Evolutionary conservation across 306 rosid species (phyloP), one percentile per base, ranked within the genome.

Genomic region (Vigna nakashimae): DNA sequence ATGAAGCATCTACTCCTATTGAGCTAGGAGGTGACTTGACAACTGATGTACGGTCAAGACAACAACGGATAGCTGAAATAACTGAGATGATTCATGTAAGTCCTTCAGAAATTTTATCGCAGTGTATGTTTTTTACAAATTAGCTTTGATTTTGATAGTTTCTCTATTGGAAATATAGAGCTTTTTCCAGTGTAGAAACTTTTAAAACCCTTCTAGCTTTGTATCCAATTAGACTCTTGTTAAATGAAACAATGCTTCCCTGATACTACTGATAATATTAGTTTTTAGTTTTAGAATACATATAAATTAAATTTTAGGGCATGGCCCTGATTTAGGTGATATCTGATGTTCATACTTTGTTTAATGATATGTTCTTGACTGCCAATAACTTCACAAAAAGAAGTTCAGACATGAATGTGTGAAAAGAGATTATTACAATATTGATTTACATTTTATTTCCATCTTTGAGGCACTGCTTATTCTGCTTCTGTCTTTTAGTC

Each of bases 1-100:
- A 86, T 6, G 75, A 72, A 49, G 84, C 81, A 57, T 55, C 73
- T 34, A 78, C 85, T 69, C 81, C 90, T 62, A 77, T 20, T 36
- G 84, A 51, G 15, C 80, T 78, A 46, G 88, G 45, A 65, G 93
- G 86, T 28, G 58, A 78, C 81, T 79, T 87, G 84, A 55, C 91
- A 28, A 78, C 77, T 14, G 93, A 94, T 58, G 71, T 90, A 74
- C 97, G 98, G 1, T 80, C 83, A 16, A 92, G 95, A 79, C 98
- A 94, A 42, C 98, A 89, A 75, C 79, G 90, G 77, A 85, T 94
- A 71, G 98, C 98, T 59, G 98, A 94, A 90, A 91, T 94, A 60
- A 90, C 98, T 69, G 98, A 94, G 87, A 94, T 94, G 98, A 92
- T 94, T 78, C 98, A 94, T 88, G 98, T 94, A 16, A 84, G 98